These are phyloP conservation scores for Pterocarpus macrocarpus DNA, from an alignment of 306 rosid species.

Conservation along the genomic window DNA sequence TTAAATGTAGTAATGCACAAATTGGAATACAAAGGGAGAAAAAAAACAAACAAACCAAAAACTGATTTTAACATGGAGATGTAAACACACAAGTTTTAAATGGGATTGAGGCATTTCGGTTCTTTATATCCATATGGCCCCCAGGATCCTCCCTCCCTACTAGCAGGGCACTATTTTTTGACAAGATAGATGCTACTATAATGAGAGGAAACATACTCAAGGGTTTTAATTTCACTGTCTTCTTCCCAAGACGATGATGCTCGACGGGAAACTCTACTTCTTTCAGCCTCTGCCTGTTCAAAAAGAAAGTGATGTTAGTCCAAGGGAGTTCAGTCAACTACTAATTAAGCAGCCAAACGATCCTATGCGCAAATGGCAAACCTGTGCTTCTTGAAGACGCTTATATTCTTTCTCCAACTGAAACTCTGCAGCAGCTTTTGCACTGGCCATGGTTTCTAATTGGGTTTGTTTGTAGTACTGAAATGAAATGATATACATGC, in stretches of 20 bases:
- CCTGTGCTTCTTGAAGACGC: constrained; percentile 90
- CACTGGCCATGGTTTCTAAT: constrained; percentile 93
- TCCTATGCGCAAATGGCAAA: constrained; percentile 43
- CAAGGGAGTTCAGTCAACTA: constrained; percentile 36
- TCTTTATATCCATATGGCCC: no score
- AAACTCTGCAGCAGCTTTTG: constrained; percentile 93
- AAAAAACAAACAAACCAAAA: not conserved
- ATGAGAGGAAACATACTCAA: constrained; percentile 74
- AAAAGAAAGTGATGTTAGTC: constrained; percentile 23
- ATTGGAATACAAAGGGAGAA: constrained; percentile 16
- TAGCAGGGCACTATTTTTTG: constrained; percentile 19
- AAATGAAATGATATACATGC: not conserved
- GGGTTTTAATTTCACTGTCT: constrained; percentile 86
- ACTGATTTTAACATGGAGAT: constrained; percentile 1
- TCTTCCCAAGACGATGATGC: constrained; percentile 95
- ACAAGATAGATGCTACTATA: constrained; percentile 36
- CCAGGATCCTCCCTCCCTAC: constrained; percentile 10
- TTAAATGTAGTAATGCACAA: constrained; percentile 24
- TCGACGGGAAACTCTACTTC: constrained; percentile 80
- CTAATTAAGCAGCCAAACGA: constrained; percentile 42
- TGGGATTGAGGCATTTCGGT: not conserved
- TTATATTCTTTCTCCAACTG: constrained; percentile 94
- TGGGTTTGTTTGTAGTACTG: constrained; percentile 99
- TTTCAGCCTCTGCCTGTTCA: constrained; percentile 87
- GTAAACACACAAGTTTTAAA: constrained; percentile 12